Evolutionary conservation across 2,329 filamentous ascomycete genomes (phyloP).

Genomic region (Pseudogymnoascus destructans): DNA sequence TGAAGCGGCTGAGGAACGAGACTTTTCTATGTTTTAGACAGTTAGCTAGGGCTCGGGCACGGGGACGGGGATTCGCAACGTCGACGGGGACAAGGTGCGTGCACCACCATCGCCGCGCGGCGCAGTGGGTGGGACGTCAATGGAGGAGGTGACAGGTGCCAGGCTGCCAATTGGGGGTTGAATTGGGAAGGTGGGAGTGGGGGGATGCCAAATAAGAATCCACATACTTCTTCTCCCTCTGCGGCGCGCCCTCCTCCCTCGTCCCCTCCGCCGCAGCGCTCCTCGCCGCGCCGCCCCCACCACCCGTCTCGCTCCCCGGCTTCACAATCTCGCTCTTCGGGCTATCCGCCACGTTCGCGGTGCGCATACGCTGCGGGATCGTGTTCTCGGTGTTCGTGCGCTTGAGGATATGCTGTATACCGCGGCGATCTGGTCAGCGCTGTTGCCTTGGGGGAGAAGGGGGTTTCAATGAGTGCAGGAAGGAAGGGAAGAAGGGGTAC

Average conservation of each 20-base stretch:
- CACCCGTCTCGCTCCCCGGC: conserved; percentile 15
- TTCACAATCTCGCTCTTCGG: conserved; percentile 29
- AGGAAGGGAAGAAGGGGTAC: conserved; percentile 20
- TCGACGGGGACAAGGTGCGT: conserved; percentile 9
- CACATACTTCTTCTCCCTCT: conserved; percentile 54
- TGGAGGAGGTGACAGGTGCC: neutral
- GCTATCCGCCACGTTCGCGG: conserved; percentile 39
- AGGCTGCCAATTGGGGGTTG: neutral
- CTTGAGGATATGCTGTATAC: conserved; percentile 40
- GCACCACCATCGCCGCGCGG: neutral
- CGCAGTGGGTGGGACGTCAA: neutral
- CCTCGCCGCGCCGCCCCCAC: conserved; percentile 26
- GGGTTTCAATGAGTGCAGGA: neutral
- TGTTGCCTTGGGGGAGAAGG: conserved; percentile 6
- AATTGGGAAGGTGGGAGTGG: neutral
- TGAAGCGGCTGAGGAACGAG: conserved; percentile 75
- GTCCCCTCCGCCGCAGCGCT: conserved; percentile 28
- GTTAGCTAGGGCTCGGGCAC: conserved; percentile 11
- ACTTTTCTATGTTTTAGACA: conserved; percentile 52
- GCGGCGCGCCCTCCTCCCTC: conserved; percentile 21
- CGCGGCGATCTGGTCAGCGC: neutral
- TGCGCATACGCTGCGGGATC: conserved; percentile 38
- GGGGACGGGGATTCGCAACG: conserved; percentile 15
- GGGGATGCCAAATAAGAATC: neutral
- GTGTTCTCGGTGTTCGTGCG: conserved; percentile 52